A percentile compares a stretch with the other conserved stretches of the same genome.
phyloP scores from a whole-genome alignment of 2,329 filamentous ascomycete species.

The Fusarium sp. region DNA sequence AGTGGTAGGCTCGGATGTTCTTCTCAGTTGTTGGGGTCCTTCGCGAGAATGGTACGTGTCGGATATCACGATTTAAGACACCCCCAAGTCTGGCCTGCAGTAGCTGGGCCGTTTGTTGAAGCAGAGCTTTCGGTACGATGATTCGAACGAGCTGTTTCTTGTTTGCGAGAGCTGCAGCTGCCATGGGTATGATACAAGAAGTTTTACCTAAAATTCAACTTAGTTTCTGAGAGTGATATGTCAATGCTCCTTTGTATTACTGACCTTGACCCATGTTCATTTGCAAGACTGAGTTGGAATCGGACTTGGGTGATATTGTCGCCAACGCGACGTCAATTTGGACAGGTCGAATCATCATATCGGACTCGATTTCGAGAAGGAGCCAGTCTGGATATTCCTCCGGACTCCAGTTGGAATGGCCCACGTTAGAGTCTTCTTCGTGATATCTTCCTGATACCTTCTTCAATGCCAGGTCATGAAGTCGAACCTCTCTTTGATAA shows the following conservation, averaged over 20 bases:
- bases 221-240: not conserved
- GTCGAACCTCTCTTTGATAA: conserved; percentile 46
- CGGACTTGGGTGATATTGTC: conserved; percentile 65
- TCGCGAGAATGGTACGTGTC: conserved; percentile 69
- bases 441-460: conserved; percentile 58
- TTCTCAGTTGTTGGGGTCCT: conserved; percentile 50
- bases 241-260: not conserved
- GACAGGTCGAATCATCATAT: conserved; percentile 69
- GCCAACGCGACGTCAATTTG: conserved; percentile 72
- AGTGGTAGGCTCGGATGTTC: conserved; percentile 49
- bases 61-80: conserved; percentile 62
- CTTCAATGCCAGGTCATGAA: conserved; percentile 68
- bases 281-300: conserved; percentile 69
- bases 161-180: conserved; percentile 58
- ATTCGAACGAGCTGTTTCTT: conserved; percentile 61
- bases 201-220: conserved; percentile 61
- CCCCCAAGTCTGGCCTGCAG: conserved; percentile 66
- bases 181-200: conserved; percentile 66
- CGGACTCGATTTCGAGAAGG: conserved; percentile 72
- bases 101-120: conserved; percentile 67
- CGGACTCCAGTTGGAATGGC: conserved; percentile 68
- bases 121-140: conserved; percentile 67
- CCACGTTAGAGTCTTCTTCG: conserved; percentile 56
- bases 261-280: conserved; percentile 74
- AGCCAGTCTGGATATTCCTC: conserved; percentile 69